Base-by-base conservation (phyloP, 768 basidiomycete genomes). In the Cantharellus anzutake region DNA sequence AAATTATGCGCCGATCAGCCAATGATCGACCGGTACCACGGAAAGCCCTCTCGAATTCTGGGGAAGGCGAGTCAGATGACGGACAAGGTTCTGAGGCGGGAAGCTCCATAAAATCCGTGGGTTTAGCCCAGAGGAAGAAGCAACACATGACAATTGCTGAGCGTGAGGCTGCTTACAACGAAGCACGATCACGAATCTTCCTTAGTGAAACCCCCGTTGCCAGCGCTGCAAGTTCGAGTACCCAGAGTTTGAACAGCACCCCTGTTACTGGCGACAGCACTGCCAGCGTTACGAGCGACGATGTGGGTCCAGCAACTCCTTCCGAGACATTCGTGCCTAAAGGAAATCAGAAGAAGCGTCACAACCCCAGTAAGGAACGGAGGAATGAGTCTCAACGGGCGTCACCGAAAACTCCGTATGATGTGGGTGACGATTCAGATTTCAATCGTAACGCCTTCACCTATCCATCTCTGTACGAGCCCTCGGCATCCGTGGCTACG, bases 81-180 rank as follows among this genome's bases (percentile, higher is more conserved):
- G 44, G 37, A 2, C 40, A 42, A 42, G 60, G 52, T 41, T 38
- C 34, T 56, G 59, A 60, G 42, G 63, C 41, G 61, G 63, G 55
- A 73, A 78, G 62, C 51, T 64, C 40, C 59, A 58, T 48, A 11
- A 48, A 48, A 48, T 11, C 44, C 29, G 52, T 11, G 20, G 52
- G 52, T 11, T 14, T 39, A 5, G 14, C 56, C 37, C 41, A 39
- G 5, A 57, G 42, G 35, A 76, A 70, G 65, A 86, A 83, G 73
- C 81, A 84, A 67, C 76, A 77, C 39, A 79, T 80, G 73, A 89
- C 89, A 2, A 81, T 91, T 34, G 84, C 86, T 66, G 82, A 91
- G 68, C 83, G 88, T 40, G 86, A 86, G 67, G 89, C 85, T 0
- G 89, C 86, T n/a, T 91, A 91, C 65, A 84, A 86, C 58, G 82